Base-by-base conservation (phyloP, 768 basidiomycete species). In the Xerocomus brunneocitrinus region DNA sequence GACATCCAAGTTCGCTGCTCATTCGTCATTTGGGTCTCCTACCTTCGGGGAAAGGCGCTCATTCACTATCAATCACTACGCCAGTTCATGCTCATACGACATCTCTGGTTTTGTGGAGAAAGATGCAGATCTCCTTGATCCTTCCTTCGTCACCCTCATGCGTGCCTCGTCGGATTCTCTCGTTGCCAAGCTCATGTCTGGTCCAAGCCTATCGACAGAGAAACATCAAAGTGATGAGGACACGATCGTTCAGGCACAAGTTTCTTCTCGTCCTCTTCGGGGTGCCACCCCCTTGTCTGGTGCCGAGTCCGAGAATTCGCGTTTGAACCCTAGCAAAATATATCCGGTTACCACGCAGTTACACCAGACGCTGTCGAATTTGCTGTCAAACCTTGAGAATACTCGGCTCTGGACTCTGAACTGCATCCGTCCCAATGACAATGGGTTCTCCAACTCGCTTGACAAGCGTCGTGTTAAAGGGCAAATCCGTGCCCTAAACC, bases 351-450 rank as follows among this genome's bases (percentile, higher is more conserved):
- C 81, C 9, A 79, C 79, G 2, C 84, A 85, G 62, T 63, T 82
- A 35, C 81, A 83, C 63, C 75, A 77, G 50, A 73, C 73, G 13
- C 62, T 84, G n/a, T 74, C 75, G 41, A 75, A 78, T 49, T 59
- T 83, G 30, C 60, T 82, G 32, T 66, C 63, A 28, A 72, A 68
- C 49, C 60, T 84, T 40, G 79, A 83, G 56, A 65, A 70, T 24
- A 71, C 73, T 8, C 71, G 67, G 9, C 63, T 77, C 28, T 85
- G 84, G 84, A 79, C 77, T 5, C 74, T 84, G 34, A 71, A 74
- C 6, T 85, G 83, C 60, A 78, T 85, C 50, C 79, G 82, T 38
- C 84, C 83, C 6, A 85, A 84, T 65, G 84, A 85, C 60, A 82
- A 80, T 12, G 78, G 80, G 5, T 79, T 80, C 14, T 76, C 81